A percentile compares a stretch with the other conserved stretches of the same genome.
Conservation (phyloP, 2,329 filamentous ascomycete genomes). For the Xylaria sp. region DNA sequence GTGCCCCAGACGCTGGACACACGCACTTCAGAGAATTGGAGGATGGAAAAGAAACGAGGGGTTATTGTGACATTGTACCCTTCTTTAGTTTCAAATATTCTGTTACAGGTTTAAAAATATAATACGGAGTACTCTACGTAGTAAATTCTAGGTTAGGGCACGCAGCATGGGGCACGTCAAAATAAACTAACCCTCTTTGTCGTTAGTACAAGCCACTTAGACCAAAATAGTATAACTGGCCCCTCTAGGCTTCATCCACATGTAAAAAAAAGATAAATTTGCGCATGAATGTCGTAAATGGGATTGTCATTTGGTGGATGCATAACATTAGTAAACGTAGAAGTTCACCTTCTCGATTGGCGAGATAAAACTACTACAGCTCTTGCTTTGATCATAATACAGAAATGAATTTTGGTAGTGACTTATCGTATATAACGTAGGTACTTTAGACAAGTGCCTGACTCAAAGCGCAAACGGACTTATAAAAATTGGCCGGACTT, state of each 20-base stretch:
- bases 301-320: neutral
- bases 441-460: too few species aligned
- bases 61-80: neutral
- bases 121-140: too few species aligned
- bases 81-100: conserved; percentile 18
- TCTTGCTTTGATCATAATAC: too few species aligned
- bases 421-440: neutral
- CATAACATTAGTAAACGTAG: neutral
- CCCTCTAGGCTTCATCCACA: neutral
- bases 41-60: neutral
- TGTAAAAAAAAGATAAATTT: neutral
- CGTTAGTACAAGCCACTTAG: neutral
- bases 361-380: too few species aligned
- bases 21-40: too few species aligned
- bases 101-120: conserved; percentile 1
- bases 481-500: neutral
- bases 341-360: too few species aligned
- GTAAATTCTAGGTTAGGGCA: neutral
- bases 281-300: conserved; percentile 16
- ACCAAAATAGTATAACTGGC: conserved; percentile 29
- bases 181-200: conserved; percentile 8
- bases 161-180: neutral
- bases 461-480: too few species aligned
- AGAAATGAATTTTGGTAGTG: too few species aligned
- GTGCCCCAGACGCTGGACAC: too few species aligned